Conservation (phyloP, 345 rosid genomes). For the Populus davidiana region DNA sequence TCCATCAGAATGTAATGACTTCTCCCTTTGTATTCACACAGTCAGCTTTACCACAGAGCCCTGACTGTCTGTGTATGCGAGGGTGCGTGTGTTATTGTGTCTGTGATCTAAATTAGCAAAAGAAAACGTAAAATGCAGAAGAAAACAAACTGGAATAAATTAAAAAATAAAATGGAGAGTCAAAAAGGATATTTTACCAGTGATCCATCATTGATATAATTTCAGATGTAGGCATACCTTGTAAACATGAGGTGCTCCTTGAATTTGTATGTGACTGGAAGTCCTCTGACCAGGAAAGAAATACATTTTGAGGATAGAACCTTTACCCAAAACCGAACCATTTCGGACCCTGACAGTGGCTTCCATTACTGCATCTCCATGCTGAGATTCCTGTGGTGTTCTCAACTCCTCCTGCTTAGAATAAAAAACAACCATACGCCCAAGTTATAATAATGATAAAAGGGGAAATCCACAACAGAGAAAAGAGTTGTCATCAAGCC, state of each 20-base stretch:
- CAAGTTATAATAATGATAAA: conserved; percentile 4
- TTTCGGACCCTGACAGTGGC: conserved; percentile 75
- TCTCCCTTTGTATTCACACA: neutral
- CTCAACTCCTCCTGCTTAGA: conserved; percentile 74
- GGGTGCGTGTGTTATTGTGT: neutral
- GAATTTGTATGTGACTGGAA: conserved; percentile 77
- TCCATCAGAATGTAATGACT: neutral
- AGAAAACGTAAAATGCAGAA: neutral
- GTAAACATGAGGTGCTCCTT: conserved; percentile 86
- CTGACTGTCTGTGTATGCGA: neutral
- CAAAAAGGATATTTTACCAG: neutral
- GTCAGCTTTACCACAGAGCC: neutral
- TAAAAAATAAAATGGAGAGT: neutral
- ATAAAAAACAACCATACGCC: conserved; percentile 6
- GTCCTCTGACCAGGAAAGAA: conserved; percentile 93
- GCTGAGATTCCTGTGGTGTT: conserved; percentile 73
- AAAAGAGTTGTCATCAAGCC: neutral
- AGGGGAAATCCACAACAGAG: neutral
- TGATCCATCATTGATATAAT: neutral
- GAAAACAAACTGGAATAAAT: neutral
- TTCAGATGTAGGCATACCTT: conserved; percentile 46
- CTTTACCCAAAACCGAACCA: conserved; percentile 91
- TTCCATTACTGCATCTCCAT: conserved; percentile 98
- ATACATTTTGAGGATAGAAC: conserved; percentile 83
- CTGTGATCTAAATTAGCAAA: neutral